These are phyloP conservation scores for Lathyrus oleraceus DNA, from an alignment of 306 rosid species.

Conservation along the genomic window DNA sequence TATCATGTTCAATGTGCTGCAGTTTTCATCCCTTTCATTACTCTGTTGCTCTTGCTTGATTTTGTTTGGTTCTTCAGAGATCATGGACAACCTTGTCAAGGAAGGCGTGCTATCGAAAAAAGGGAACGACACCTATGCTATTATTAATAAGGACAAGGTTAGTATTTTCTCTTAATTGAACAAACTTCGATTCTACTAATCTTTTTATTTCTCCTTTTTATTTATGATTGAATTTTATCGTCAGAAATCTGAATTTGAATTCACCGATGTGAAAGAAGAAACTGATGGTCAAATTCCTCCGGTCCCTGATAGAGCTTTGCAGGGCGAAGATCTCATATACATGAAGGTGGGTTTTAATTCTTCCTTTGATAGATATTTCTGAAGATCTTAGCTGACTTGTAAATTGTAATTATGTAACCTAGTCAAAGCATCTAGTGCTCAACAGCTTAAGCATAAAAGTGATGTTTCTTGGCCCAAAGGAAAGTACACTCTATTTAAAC, in stretches of 20 bases:
- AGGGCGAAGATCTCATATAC: slow-evolving; percentile 61
- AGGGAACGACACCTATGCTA: slow-evolving; percentile 62
- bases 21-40: slow-evolving; percentile 18
- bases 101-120: slow-evolving; percentile 66
- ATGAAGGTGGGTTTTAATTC: slow-evolving; percentile 59
- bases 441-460: slow-evolving; percentile 1
- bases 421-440: slow-evolving; percentile 21
- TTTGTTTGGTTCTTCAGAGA: slow-evolving; percentile 56
- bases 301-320: slow-evolving; percentile 41
- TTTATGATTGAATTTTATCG: slow-evolving; percentile 27
- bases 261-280: slow-evolving; percentile 74
- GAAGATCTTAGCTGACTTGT: slow-evolving; percentile 17
- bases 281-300: slow-evolving; percentile 47
- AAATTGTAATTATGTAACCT: background rate
- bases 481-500: slow-evolving; percentile 16
- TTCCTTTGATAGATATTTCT: background rate
- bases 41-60: slow-evolving; percentile 31
- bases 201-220: background rate
- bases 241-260: slow-evolving; percentile 71
- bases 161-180: slow-evolving; percentile 10
- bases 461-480: slow-evolving; percentile 16
- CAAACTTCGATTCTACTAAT: slow-evolving; percentile 5
- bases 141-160: slow-evolving; percentile 73
- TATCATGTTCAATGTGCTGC: slow-evolving; percentile 17
- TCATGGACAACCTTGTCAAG: slow-evolving; percentile 65